Evolutionary conservation across 768 basidiomycete genomes (phyloP), one percentile per base, ranked within the genome.

Genomic region (Udeniomyces megalosporus): DNA sequence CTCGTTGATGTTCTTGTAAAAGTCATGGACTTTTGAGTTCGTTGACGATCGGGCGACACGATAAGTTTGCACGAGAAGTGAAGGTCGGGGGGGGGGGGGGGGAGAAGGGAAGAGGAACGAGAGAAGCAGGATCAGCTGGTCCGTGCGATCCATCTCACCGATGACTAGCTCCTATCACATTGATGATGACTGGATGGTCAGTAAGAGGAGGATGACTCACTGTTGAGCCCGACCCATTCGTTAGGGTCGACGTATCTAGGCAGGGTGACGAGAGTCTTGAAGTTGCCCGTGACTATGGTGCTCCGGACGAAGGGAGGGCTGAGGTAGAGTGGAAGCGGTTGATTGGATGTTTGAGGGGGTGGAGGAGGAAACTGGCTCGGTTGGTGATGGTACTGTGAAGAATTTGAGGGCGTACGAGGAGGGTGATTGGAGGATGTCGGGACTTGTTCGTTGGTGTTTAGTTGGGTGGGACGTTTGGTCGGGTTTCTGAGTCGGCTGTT

Each of bases 21-120:
- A 95, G 75, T 97, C 93, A 69, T 86, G 93, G 50, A 97, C 93
- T 97, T n/a, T n/a, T n/a, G n/a, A n/a, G n/a, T n/a, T n/a, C n/a
- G n/a, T n/a, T n/a, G n/a, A n/a, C n/a, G n/a, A n/a, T n/a, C n/a
- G n/a, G n/a, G n/a, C n/a, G n/a, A n/a, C n/a, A n/a, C n/a, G 65
- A 12, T 6, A 28, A 26, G 22, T n/a, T 1, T 52, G 0, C 52
- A 15, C 15, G 22, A 20, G 24, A 29, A 45, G 20, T 8, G 38
- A 42, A 17, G 38, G 10, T 8, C 38, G 10, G 17, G n/a, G 10
- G 20, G 17, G 58, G 47, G 4, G 1, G 31, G 29, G 14, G 24
- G 12, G 22, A 45, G 45, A n/a, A n/a, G n/a, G n/a, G n/a, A n/a
- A n/a, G n/a, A n/a, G n/a, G n/a, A n/a, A n/a, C n/a, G n/a, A n/a